phyloP scores from a whole-genome alignment of 306 rosid species.

The Lupinus albus region DNA sequence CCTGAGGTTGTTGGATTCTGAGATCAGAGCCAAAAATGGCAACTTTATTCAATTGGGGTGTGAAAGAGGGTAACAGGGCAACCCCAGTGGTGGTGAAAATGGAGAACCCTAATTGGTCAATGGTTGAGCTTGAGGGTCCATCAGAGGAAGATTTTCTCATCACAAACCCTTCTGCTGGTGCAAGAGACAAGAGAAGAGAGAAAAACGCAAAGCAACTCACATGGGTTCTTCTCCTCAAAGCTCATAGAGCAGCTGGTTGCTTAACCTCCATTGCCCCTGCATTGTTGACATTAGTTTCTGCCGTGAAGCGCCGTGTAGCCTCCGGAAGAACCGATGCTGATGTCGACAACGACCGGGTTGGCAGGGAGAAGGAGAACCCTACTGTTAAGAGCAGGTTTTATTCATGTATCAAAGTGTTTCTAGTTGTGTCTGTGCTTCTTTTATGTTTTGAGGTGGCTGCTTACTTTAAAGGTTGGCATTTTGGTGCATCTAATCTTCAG shows the following conservation, averaged over 20 bases:
- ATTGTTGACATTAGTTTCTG: slow-evolving; percentile 60
- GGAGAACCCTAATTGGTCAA: slow-evolving; percentile 96
- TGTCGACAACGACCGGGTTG: slow-evolving; percentile 43
- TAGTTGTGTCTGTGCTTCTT: slow-evolving; percentile 60
- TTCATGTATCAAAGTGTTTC: slow-evolving; percentile 62
- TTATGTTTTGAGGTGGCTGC: slow-evolving; percentile 73
- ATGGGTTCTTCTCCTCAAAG: slow-evolving; percentile 89
- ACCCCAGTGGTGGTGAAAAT: slow-evolving; percentile 97
- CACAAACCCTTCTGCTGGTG: slow-evolving; percentile 43
- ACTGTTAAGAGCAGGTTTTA: slow-evolving; percentile 64
- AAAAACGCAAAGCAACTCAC: slow-evolving; percentile 89
- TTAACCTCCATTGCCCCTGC: slow-evolving; percentile 72
- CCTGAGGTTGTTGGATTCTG: slow-evolving; percentile 21
- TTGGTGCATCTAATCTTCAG: slow-evolving; percentile 54
- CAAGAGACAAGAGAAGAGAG: slow-evolving; percentile 62
- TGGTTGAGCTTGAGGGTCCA: slow-evolving; percentile 91
- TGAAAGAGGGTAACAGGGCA: slow-evolving; percentile 67
- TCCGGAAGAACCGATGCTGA: slow-evolving; percentile 73
- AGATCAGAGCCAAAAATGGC: slow-evolving; percentile 66
- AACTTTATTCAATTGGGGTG: slow-evolving; percentile 75
- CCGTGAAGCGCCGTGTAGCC: slow-evolving; percentile 71
- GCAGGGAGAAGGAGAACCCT: slow-evolving; percentile 60
- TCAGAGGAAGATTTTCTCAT: slow-evolving; percentile 69
- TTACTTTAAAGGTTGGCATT: slow-evolving; percentile 78
- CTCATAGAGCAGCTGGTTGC: slow-evolving; percentile 85